phyloP scores from a whole-genome alignment of 23 red algal species.

The Cyanidium caldarium region DNA sequence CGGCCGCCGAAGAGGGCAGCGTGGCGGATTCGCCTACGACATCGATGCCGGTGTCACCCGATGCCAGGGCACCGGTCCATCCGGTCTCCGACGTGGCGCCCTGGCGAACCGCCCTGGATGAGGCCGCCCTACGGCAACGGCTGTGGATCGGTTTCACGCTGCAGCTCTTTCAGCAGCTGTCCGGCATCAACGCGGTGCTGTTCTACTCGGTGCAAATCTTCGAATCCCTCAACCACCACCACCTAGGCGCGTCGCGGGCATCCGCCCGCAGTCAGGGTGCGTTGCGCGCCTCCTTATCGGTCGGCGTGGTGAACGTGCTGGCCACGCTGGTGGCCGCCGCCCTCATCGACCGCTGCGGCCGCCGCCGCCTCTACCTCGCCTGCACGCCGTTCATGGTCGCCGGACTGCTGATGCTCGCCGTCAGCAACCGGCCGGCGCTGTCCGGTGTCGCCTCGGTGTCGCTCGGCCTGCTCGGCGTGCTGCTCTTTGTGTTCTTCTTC shows the following conservation, averaged over 20 bases:
- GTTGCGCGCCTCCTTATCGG: constrained; percentile 17
- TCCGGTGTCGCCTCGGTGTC: neutral
- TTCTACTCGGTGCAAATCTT: constrained; percentile 25
- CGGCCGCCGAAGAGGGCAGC: no score
- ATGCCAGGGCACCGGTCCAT: no score
- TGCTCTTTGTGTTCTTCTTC: constrained; percentile 31
- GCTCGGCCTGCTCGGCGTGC: constrained; percentile 11
- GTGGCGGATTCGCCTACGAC: no score
- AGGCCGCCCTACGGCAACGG: no score
- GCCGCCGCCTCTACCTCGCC: constrained; percentile 18
- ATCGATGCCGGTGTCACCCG: no score
- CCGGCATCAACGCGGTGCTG: constrained; percentile 48
- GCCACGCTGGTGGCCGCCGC: constrained; percentile 24
- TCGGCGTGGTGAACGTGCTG: constrained; percentile 25
- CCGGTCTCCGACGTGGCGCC: no score
- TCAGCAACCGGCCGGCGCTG: neutral
- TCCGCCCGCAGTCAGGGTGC: neutral
- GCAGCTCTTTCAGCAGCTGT: constrained; percentile 26
- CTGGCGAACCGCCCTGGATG: no score
- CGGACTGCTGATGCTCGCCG: constrained; percentile 13
- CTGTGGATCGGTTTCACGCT: constrained; percentile 20
- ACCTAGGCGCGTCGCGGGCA: neutral
- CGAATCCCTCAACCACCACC: neutral
- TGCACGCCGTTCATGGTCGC: constrained; percentile 19
- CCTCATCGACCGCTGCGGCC: constrained; percentile 29